A percentile compares a stretch with the other conserved stretches of the same genome.
These are phyloP conservation scores for Trichosporon ovoides DNA, from an alignment of 1,284 basidiomycete species.

Conservation along the genomic window DNA sequence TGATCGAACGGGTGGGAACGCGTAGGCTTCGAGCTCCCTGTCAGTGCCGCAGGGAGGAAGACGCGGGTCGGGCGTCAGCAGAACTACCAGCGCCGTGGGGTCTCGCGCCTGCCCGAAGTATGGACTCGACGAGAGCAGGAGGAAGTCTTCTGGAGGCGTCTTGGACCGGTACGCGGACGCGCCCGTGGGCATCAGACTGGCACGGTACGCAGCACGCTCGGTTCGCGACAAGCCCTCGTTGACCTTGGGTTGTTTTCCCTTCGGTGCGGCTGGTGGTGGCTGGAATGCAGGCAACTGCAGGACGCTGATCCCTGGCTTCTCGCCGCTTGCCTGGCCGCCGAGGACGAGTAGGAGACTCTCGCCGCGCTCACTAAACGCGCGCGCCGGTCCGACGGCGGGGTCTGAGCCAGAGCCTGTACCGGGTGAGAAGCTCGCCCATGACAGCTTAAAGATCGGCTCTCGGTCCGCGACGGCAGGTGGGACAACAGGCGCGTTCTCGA, in stretches of 20 bases:
- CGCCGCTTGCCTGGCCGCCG: slow-evolving; percentile 61
- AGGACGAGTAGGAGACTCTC: slow-evolving; percentile 69
- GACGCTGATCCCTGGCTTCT: slow-evolving; percentile 64
- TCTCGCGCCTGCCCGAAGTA: slow-evolving; percentile 68
- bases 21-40: slow-evolving; percentile 48
- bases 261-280: slow-evolving; percentile 49
- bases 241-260: slow-evolving; percentile 17
- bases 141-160: slow-evolving; percentile 68
- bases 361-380: slow-evolving; percentile 53
- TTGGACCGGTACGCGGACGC: slow-evolving; percentile 60
- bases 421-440: slow-evolving; percentile 65
- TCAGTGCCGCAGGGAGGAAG: slow-evolving; percentile 35
- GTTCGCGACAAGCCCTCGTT: slow-evolving; percentile 53
- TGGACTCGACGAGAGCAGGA: slow-evolving; percentile 64
- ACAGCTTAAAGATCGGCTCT: slow-evolving; percentile 83
- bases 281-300: slow-evolving; percentile 68
- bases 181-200: slow-evolving; percentile 58
- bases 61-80: slow-evolving; percentile 41
- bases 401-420: too few species aligned
- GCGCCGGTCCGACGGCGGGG: slow-evolving; percentile 49
- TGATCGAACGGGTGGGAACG: slow-evolving; percentile 50
- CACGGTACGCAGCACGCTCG: slow-evolving; percentile 60
- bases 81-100: slow-evolving; percentile 60
- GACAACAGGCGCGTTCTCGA: slow-evolving; percentile 24
- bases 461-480: slow-evolving; percentile 40